A percentile compares a stretch with the other conserved stretches of the same genome.
Conservation (phyloP, 208 protist genomes). For the Crithidia thermophila region DNA sequence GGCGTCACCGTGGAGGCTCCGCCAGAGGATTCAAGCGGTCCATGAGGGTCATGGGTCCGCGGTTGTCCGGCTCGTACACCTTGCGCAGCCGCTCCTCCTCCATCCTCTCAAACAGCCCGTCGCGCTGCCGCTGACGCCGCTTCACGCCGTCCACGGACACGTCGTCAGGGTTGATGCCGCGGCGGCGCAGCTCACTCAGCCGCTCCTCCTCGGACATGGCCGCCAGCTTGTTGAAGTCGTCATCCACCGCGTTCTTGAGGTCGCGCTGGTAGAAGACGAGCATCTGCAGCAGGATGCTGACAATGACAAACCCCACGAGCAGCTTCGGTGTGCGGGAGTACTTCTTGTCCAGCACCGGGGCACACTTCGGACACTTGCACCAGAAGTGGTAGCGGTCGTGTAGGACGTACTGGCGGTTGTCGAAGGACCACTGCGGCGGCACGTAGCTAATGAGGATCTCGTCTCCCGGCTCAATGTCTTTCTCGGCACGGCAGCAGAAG, state of each 20-base stretch:
- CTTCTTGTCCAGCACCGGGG: slow-evolving; percentile 63
- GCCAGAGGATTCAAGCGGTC: slow-evolving; percentile 25
- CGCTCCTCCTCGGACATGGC: slow-evolving; percentile 49
- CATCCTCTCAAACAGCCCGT: slow-evolving; percentile 60
- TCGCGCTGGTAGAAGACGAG: slow-evolving; percentile 63
- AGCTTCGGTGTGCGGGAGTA: slow-evolving; percentile 59
- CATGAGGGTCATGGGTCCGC: slow-evolving; percentile 27
- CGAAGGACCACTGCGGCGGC: slow-evolving; percentile 79
- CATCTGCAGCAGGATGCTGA: slow-evolving; percentile 68
- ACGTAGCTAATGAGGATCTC: slow-evolving; percentile 90
- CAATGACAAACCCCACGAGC: slow-evolving; percentile 49
- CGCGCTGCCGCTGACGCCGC: slow-evolving; percentile 29
- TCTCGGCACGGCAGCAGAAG: slow-evolving; percentile 86
- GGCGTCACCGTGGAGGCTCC: slow-evolving; percentile 22
- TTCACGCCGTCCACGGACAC: slow-evolving; percentile 29
- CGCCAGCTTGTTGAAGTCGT: slow-evolving; percentile 32
- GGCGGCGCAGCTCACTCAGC: slow-evolving; percentile 41
- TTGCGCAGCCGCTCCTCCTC: slow-evolving; percentile 47
- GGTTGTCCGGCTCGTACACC: slow-evolving; percentile 37
- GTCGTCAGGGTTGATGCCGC: slow-evolving; percentile 46
- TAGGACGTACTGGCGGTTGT: slow-evolving; percentile 91
- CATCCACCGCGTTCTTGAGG: slow-evolving; percentile 38
- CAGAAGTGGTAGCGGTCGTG: slow-evolving; percentile 91
- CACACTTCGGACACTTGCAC: slow-evolving; percentile 89
- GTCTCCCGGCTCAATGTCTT: slow-evolving; percentile 68